Evolutionary conservation across 257 asterid species (phyloP).

Genomic region (Solanum chaucha): DNA sequence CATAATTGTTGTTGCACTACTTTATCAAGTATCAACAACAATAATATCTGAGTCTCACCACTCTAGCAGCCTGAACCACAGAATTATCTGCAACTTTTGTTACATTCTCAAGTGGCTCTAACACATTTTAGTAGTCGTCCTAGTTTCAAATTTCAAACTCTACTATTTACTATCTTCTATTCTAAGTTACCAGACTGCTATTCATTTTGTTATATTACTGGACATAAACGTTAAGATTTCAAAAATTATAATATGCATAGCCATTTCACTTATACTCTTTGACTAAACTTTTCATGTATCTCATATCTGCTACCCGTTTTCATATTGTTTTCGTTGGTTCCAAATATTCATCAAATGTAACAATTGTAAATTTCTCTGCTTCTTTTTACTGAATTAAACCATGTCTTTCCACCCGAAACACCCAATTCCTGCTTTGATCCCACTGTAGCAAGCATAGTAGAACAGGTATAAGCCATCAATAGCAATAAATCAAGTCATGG

Average conservation of each 20-base stretch:
- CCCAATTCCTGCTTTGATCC: not conserved
- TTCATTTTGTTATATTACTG: not conserved
- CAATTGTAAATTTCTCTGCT: not conserved
- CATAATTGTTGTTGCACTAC: not conserved
- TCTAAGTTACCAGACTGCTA: not conserved
- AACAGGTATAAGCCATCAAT: not conserved
- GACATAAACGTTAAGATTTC: not conserved
- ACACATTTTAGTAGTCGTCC: not conserved
- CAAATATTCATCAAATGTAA: not conserved
- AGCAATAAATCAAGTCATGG: not conserved
- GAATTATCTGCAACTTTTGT: not conserved
- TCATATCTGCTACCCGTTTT: not conserved
- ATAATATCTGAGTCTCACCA: not conserved
- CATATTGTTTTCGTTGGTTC: not conserved
- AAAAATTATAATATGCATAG: not conserved
- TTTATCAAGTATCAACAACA: not conserved
- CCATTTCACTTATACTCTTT: not conserved
- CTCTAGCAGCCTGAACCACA: not conserved
- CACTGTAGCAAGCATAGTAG: not conserved
- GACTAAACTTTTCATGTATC: not conserved
- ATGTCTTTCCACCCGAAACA: not conserved
- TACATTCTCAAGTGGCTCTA: not conserved
- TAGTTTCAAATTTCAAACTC: not conserved
- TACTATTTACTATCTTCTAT: not conserved
- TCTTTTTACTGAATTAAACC: not conserved